Base-by-base conservation (phyloP, 2,329 filamentous ascomycete genomes). In the Nemania abortiva region DNA sequence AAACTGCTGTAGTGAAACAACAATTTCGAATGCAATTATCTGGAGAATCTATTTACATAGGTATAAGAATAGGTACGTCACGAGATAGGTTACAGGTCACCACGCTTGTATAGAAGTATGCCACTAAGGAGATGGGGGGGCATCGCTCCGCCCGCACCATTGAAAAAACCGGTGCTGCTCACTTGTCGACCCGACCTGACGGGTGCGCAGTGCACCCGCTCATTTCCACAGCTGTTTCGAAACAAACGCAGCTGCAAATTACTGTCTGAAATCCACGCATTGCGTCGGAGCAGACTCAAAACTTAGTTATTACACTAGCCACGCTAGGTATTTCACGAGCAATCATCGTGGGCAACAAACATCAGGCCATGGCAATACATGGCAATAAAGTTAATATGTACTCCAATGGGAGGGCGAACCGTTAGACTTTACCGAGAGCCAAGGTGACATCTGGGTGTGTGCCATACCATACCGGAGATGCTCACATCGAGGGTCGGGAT, bases 171-270 rank as follows among this genome's bases (percentile, higher is more conserved):
- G 20, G 24, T 13, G 22, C 24, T 53, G 61, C 39, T 45, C 49
- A 37, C 24, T 58, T n/a, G 52, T 58, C 52, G 66, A 66, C 63
- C 69, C 69, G 27, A 64, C 50, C 66, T 57, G 9, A 50, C 39
- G 66, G 66, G 52, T 66, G 45, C 63, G 59, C 58, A 34, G 37
- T 53, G 59, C 56, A 42, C 42, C 53, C n/a, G 22, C 62, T 69
- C 62, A 69, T 69, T 65, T 65, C 56, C 47, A 65, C 62, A 7
- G 52, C 45, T 52, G 57, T 61, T 62, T 69, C 56, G 58, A 58
- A 52, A 47, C 56, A 55, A 53, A 56, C 57, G 29, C 50, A 50
- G 58, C 54, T 65, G n/a, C 24, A 31, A 7, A 37, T 11, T 37
- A 37, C 34, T 42, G 39, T 42, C 10, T 42, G 39, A 15, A 27